A percentile compares a stretch with the other conserved stretches of the same genome.
These are phyloP conservation scores for Eutrema salsugineum DNA, from an alignment of 441 rosid species.

Conservation along the genomic window DNA sequence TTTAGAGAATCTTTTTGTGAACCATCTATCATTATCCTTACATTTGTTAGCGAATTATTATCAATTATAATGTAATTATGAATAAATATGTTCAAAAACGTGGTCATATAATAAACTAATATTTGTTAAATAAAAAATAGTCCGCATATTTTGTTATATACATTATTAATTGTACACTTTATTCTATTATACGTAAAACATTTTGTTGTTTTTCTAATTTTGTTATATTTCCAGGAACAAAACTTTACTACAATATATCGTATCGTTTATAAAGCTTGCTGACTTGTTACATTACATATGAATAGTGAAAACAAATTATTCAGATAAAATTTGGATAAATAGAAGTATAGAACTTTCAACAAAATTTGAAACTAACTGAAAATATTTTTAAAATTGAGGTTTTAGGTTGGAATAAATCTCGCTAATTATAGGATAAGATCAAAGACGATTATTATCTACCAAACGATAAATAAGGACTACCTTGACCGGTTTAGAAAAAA, in stretches of 20 bases:
- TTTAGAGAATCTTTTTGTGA: too few species aligned
- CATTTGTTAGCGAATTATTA: background rate
- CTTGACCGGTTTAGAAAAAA: too few species aligned
- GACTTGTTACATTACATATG: too few species aligned
- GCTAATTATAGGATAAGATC: background rate
- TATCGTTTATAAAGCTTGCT: too few species aligned
- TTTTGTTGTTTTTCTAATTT: background rate
- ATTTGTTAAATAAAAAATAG: background rate
- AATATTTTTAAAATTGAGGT: background rate
- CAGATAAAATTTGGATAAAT: background rate
- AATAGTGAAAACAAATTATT: background rate
- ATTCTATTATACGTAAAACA: too few species aligned
- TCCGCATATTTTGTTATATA: too few species aligned
- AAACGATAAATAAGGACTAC: background rate
- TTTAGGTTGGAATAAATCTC: background rate
- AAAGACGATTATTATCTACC: background rate
- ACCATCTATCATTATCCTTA: background rate
- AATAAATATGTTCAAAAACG: background rate
- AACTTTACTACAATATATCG: too few species aligned
- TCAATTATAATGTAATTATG: background rate
- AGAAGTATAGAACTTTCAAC: background rate
- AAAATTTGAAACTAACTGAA: background rate
- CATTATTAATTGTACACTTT: too few species aligned
- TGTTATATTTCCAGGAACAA: too few species aligned
- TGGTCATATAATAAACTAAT: too few species aligned